Evolutionary conservation across 1,284 basidiomycete genomes (phyloP), one percentile per base, ranked within the genome.

Genomic region (Trametes hirsuta): DNA sequence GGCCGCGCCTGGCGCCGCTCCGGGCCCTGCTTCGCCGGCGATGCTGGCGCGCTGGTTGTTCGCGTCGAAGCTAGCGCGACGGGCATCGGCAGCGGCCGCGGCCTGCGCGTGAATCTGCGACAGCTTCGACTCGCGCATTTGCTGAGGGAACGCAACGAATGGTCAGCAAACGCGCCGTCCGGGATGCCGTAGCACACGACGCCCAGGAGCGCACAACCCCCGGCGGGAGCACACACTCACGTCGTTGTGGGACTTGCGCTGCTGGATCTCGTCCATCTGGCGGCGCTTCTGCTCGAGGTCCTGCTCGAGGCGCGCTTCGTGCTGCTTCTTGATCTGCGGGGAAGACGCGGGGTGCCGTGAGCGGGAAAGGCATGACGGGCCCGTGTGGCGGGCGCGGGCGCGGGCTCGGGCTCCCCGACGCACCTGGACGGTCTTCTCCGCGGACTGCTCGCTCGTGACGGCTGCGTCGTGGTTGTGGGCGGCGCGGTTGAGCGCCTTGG

Each of bases 401-500:
- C 18, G 18, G 18, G 18, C 18, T 18, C 18, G 18, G 18, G 18
- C 36, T 10, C 24, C 6, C 24, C 18, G 42, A 21, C 76, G 46
- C 67, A 80, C 84, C 69, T 80, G 71, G 36, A 80, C 68, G 35
- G 81, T 77, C 52, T 77, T 75, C 65, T 80, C 75, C 3, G 82
- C 80, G 53, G 71, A 76, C 46, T 76, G 74, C 48, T 82, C 70
- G 46, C 77, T 67, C 6, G 79, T 69, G 44, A 79, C 61, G 9
- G 83, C 81, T 14, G 75, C 67, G 24, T 86, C 81, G 64, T 86
- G 83, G 6, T 74, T 68, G 55, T 83, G 78, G 12, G 77, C 76
- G 4, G 81, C 83, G 52, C 81, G 77, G 66, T 82, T 78, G 45
- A 85, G 69, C 24, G 74, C 74, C 51, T 77, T 76, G 42, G 77